Base-by-base conservation (phyloP, 495 filamentous ascomycete species). In the Aspergillus coremiiformis region DNA sequence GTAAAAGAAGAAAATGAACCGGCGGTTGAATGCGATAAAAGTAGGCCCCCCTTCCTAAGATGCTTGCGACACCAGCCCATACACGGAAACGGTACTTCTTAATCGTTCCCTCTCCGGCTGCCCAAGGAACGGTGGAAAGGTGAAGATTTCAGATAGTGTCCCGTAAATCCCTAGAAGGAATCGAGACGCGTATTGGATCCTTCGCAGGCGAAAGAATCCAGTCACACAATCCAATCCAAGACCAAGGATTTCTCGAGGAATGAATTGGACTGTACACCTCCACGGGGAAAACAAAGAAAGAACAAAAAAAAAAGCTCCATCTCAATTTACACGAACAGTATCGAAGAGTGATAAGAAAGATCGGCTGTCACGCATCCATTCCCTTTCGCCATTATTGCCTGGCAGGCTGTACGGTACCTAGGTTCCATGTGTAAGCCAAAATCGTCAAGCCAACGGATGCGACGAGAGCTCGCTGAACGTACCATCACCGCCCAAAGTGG, bases 401-500 rank as follows among this genome's bases (percentile, higher is more conserved):
- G 32, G 72, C 71, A 39, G 71, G 61, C 60, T 71, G 72, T 46
- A 75, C 71, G 55, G 71, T 69, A 33, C 69, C 72, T 75, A 51
- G 22, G 44, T 26, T n/a, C 27, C 19, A 11, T 26, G 19, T 27
- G 49, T 47, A 4, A 53, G 24, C 22, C 12, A 49, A 21, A 20
- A 15, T 22, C 27, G n/a, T 12, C 19, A 39, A 24, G 1, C 8
- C 2, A 47, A 44, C 41, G 39, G 8, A 24, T 24, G 50, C 44
- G n/a, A n/a, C n/a, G n/a, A n/a, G n/a, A n/a, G n/a, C n/a, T n/a
- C n/a, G n/a, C n/a, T n/a, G n/a, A 47, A 61, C 72, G 61, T 67
- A 75, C 73, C 72, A 55, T 75, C 73, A 61, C 71, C 67, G 57
- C 64, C 60, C 66, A 75, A 45, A 39, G 68, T 74, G 46, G 72